Base-by-base conservation (phyloP, 306 rosid species). In the Astragalus membranaceus region DNA sequence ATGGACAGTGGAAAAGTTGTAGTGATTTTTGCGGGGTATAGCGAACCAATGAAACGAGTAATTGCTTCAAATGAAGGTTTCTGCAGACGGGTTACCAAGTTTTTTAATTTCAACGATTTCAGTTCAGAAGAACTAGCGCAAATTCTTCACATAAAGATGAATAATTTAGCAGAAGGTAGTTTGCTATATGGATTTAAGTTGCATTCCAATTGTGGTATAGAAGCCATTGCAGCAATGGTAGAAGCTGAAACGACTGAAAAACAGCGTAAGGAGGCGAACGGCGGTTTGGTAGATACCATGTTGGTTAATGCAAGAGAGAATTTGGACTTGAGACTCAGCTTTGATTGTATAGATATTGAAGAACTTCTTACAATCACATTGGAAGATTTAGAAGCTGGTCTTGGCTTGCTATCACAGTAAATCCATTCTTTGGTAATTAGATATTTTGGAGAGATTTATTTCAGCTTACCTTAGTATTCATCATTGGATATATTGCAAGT, bases 1-100 rank as follows among this genome's bases (percentile, higher is more conserved):
- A 95, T 95, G 99, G 99, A 95, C 82, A 79, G 88, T 78, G 97
- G 97, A 69, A 91, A 95, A 62, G 55, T 95, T 32, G 95, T 87
- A 8, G 96, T 95, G 57, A 91, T 95, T 80, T 95, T 95, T 76
- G 96, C 99, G 1, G 99, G 99, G 10, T 91, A 95, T 77, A 79
- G 85, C 0, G 93, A 91, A 57, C 99, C 97, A 8, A 95, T 95
- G 99, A 85, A 95, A 68, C 89, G 97, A 11, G 96, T 95, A 41
- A 95, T 95, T 6, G 73, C 76, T 61, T 95, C 99, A 0, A 95
- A 95, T 1, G 99, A 95, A 85, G 99, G 97, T 20, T 95, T 95
- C 76, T 82, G 95, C 52, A 82, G 99, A 80, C 76, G 99, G n/a
- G 97, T 95, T 60, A 95, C 96, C 68, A 95, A 91, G 85, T 91